Conservation (phyloP, 129 eudicot genomes). For the Flaveria linearis region DNA sequence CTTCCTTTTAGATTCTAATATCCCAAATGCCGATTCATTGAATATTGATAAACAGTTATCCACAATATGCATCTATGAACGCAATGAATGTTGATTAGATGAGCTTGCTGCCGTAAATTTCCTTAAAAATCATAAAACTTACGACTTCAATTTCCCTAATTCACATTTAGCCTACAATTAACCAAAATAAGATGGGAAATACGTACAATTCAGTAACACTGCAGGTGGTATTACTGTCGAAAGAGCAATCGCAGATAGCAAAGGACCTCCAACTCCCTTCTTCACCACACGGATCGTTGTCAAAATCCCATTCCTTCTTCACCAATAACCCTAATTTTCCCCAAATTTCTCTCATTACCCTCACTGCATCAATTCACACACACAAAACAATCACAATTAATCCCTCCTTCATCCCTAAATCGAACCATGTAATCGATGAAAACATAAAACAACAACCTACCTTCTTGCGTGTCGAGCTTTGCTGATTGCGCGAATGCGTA, state of each 20-base stretch:
- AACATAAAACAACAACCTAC: constrained; percentile 2
- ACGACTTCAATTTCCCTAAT: constrained; percentile 13
- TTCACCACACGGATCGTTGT: constrained; percentile 58
- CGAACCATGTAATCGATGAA: constrained; percentile 4
- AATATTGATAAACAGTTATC: background rate
- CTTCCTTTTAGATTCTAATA: background rate
- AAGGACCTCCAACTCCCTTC: constrained; percentile 59
- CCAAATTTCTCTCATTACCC: constrained; percentile 53
- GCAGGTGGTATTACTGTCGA: constrained; percentile 9
- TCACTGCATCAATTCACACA: constrained; percentile 44
- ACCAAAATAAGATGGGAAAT: background rate
- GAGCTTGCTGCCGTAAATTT: background rate
- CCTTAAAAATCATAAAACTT: too few relatives aligned
- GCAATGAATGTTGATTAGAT: background rate
- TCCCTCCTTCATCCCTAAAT: background rate
- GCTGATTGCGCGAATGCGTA: constrained; percentile 21
- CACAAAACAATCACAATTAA: constrained; percentile 5
- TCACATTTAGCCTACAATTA: background rate
- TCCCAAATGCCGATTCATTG: background rate
- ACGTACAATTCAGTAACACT: constrained; percentile 51
- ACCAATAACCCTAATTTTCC: constrained; percentile 33
- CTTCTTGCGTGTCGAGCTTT: constrained; percentile 23
- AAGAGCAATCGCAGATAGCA: constrained; percentile 57
- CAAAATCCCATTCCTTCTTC: constrained; percentile 61
- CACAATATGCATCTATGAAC: background rate